Percentiles rank a stretch among this genome's conserved stretches.
Conservation (phyloP, 2,329 filamentous ascomycete species). For the Colletotrichum echinochloae region DNA sequence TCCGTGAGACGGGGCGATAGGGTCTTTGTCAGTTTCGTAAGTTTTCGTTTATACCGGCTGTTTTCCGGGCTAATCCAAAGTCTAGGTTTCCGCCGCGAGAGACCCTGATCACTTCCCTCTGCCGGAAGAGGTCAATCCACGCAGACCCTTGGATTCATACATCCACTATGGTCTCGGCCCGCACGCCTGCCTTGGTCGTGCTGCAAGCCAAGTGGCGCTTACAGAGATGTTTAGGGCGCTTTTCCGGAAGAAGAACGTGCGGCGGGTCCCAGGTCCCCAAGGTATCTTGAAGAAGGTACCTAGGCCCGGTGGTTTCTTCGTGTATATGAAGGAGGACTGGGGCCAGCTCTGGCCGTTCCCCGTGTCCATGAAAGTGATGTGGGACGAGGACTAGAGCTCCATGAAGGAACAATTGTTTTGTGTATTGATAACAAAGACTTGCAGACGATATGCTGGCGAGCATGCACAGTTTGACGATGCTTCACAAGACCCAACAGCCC, state of each 20-base stretch:
- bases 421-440: too few species aligned
- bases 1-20: slow-evolving; percentile 67
- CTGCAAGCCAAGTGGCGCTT: slow-evolving; percentile 71
- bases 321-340: slow-evolving; percentile 77
- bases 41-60: slow-evolving; percentile 37
- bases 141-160: slow-evolving; percentile 73
- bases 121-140: slow-evolving; percentile 70
- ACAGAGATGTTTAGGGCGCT: slow-evolving; percentile 76
- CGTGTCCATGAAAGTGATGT: slow-evolving; percentile 65
- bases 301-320: slow-evolving; percentile 63
- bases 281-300: slow-evolving; percentile 76
- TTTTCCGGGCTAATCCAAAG: neutral
- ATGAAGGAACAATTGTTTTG: neutral
- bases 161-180: slow-evolving; percentile 73
- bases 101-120: slow-evolving; percentile 71
- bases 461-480: neutral
- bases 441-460: neutral
- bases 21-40: slow-evolving; percentile 73
- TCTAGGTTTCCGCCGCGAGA: slow-evolving; percentile 60
- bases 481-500: too few species aligned
- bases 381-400: slow-evolving; percentile 50
- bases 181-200: slow-evolving; percentile 71
- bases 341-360: slow-evolving; percentile 62
- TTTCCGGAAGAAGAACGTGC: slow-evolving; percentile 70
- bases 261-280: slow-evolving; percentile 71